These are phyloP conservation scores for Leptomonas seymouri DNA, from an alignment of 208 protist genomes.

Conservation along the genomic window DNA sequence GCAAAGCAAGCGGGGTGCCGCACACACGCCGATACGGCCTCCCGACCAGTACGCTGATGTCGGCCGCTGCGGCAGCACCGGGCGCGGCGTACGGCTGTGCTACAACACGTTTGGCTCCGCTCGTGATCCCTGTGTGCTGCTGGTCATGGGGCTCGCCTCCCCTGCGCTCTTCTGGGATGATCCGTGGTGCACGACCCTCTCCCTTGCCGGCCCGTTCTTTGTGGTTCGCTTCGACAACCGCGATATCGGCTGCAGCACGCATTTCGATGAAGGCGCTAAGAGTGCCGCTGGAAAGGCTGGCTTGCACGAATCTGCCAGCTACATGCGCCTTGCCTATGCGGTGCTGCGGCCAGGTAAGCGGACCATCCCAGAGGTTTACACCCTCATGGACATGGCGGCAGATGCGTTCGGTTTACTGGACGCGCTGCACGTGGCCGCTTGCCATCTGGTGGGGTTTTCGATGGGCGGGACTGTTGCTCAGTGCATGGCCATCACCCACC, in stretches of 20 bases:
- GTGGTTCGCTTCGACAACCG: conserved; percentile 85
- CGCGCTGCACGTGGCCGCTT: conserved; percentile 32
- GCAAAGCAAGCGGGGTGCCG: background rate
- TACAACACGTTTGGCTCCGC: conserved; percentile 66
- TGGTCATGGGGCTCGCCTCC: conserved; percentile 67
- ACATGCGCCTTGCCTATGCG: conserved; percentile 29
- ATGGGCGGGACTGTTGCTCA: conserved; percentile 80
- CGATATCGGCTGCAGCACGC: conserved; percentile 76
- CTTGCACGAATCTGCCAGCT: conserved; percentile 5
- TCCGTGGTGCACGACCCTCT: conserved; percentile 45
- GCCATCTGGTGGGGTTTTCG: conserved; percentile 71
- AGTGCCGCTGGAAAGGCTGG: background rate
- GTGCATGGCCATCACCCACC: conserved; percentile 54
- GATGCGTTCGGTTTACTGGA: conserved; percentile 68
- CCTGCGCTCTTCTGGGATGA: conserved; percentile 62
- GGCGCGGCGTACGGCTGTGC: conserved; percentile 53
- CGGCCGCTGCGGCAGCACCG: conserved; percentile 56
- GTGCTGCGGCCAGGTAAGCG: conserved; percentile 38
- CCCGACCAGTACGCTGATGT: conserved; percentile 55
- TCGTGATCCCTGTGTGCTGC: conserved; percentile 39
- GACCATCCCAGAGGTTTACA: conserved; percentile 51
- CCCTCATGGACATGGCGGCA: conserved; percentile 59
- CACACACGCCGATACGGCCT: conserved; percentile 12
- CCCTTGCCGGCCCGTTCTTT: conserved; percentile 39
- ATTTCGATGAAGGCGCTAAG: conserved; percentile 39